Evolutionary conservation across 306 rosid genomes (phyloP).

Genomic region (Prinsepia uniflora): DNA sequence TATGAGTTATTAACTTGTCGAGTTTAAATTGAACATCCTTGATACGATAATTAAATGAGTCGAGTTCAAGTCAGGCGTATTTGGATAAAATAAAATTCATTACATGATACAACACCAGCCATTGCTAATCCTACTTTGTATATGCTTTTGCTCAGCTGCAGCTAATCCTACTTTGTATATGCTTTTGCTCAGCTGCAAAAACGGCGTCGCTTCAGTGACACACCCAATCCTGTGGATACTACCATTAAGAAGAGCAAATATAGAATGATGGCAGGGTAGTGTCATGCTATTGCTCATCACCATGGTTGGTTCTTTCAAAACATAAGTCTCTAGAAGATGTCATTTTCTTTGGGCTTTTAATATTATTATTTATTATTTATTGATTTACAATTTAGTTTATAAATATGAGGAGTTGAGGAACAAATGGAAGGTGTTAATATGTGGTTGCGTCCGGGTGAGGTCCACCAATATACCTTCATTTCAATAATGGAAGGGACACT

Average conservation of each 20-base stretch:
- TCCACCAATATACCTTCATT: background rate
- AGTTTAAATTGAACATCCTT: too few species aligned
- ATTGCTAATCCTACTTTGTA: too few species aligned
- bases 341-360: background rate
- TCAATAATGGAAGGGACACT: background rate
- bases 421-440: slow-evolving; percentile 4
- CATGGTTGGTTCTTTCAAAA: slow-evolving; percentile 33
- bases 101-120: too few species aligned
- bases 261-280: slow-evolving; percentile 63
- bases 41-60: too few species aligned
- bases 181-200: background rate
- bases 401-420: background rate
- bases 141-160: too few species aligned
- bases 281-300: slow-evolving; percentile 67
- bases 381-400: background rate
- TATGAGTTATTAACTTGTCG: too few species aligned
- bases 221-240: too few species aligned
- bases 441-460: background rate
- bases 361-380: background rate
- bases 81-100: too few species aligned
- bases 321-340: slow-evolving; percentile 34
- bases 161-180: too few species aligned
- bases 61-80: too few species aligned
- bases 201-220: slow-evolving; percentile 13
- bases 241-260: too few species aligned